Conservation (phyloP, 106 monocot species). For the Amphibolis antarctica region DNA sequence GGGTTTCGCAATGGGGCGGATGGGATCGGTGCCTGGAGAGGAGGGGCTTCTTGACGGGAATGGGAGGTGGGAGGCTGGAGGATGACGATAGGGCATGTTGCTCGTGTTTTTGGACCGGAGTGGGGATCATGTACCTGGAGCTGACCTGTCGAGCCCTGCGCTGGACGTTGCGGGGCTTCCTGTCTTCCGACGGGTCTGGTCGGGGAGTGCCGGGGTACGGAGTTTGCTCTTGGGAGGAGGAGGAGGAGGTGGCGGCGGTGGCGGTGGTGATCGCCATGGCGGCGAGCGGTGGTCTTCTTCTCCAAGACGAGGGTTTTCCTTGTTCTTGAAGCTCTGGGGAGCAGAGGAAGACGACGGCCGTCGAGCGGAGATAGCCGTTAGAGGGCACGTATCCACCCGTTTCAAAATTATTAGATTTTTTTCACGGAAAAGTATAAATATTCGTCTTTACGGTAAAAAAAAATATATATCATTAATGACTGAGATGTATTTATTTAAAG, state of each 20-base stretch:
- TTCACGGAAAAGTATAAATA: no score
- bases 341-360: no score
- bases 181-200: slow-evolving; percentile 7
- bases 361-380: no score
- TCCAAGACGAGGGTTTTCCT: no score
- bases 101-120: neutral
- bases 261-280: neutral
- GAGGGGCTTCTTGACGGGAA: slow-evolving; percentile 15
- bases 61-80: slow-evolving; percentile 3
- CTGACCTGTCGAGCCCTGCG: slow-evolving; percentile 56
- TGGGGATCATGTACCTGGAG: slow-evolving; percentile 58
- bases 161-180: slow-evolving; percentile 14
- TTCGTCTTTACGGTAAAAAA: no score
- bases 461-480: no score
- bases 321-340: no score
- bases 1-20: neutral
- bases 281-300: no score
- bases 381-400: no score
- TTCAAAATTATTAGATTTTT: no score
- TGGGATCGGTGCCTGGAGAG: no score
- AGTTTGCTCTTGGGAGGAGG: slow-evolving; percentile 1
- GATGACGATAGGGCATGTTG: slow-evolving; percentile 11
- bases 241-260: neutral
- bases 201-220: neutral
- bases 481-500: no score